Base-by-base conservation (phyloP, 2,329 filamentous ascomycete genomes). In the Dendrostoma leiphaemia region DNA sequence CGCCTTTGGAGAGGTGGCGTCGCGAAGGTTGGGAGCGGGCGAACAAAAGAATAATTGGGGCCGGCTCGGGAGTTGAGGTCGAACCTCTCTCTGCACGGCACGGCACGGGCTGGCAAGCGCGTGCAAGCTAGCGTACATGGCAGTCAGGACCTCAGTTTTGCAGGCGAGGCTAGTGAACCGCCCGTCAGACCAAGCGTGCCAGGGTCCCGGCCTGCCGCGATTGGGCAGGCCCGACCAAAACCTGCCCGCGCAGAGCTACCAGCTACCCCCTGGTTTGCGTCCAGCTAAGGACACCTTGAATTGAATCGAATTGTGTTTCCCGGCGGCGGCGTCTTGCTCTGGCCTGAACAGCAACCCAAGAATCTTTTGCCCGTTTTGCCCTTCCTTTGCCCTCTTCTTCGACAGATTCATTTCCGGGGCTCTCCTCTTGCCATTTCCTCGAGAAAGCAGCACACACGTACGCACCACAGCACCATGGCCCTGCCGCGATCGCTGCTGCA, bases 401-500 rank as follows among this genome's bases (percentile, higher is more conserved):
- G 41, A 45, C 26, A 13, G 26, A n/a, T n/a, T n/a, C n/a, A n/a
- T n/a, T n/a, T n/a, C n/a, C n/a, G n/a, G n/a, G n/a, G n/a, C n/a
- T n/a, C n/a, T n/a, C n/a, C n/a, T n/a, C n/a, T n/a, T n/a, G n/a
- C n/a, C n/a, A n/a, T n/a, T n/a, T n/a, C n/a, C n/a, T n/a, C n/a
- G n/a, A n/a, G n/a, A n/a, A n/a, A n/a, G n/a, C n/a, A n/a, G n/a
- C 19, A 26, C 21, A 38, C 2, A 19, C 41, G 7, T 23, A 26
- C 13, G n/a, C 45, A 41, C 38, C 46, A 48, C 58, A 51, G 44
- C 61, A 67, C 63, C 63, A 83, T 83, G 80, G 76, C 78, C 60
- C 67, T 71, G 61, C 70, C 74, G 63, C 71, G 69, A 68, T 77
- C 76, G 59, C 66, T 83, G 65, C 74, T 85, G 75, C 81, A 79